Conservation (phyloP, 1,284 basidiomycete genomes). For the Wallemia mellicola region DNA sequence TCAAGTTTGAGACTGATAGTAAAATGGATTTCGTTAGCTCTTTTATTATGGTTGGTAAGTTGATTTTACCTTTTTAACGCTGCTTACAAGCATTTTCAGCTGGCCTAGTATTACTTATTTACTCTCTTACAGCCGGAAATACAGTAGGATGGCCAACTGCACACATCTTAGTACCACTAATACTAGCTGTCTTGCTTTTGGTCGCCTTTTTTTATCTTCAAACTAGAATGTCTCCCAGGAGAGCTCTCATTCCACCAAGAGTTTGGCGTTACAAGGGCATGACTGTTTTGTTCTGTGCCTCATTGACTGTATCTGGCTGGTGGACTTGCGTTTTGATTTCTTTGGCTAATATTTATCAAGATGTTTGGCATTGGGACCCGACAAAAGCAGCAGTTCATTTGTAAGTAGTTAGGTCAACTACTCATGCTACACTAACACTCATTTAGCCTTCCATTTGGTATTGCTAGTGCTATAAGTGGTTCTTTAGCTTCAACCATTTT, state of each 20-base stretch:
- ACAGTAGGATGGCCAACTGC: conserved; percentile 19
- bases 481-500: no score
- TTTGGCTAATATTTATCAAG: no score
- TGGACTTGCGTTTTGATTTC: no score
- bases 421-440: no score
- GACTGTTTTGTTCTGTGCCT: not conserved
- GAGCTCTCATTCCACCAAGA: not conserved
- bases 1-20: not conserved
- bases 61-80: no score
- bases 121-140: conserved; percentile 22
- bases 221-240: conserved; percentile 9
- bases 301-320: not conserved
- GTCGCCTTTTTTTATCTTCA: conserved; percentile 19
- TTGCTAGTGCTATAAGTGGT: no score
- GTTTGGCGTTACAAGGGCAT: not conserved
- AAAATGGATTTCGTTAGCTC: not conserved
- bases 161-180: conserved; percentile 18
- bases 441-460: no score
- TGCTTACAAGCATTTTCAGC: no score
- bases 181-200: conserved; percentile 18
- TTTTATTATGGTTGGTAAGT: no score
- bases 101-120: conserved; percentile 21
- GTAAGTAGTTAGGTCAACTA: no score
- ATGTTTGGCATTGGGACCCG: no score
- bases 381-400: no score